phyloP scores from a whole-genome alignment of 179 eudicot genomes.

The Gypsophila paniculata region DNA sequence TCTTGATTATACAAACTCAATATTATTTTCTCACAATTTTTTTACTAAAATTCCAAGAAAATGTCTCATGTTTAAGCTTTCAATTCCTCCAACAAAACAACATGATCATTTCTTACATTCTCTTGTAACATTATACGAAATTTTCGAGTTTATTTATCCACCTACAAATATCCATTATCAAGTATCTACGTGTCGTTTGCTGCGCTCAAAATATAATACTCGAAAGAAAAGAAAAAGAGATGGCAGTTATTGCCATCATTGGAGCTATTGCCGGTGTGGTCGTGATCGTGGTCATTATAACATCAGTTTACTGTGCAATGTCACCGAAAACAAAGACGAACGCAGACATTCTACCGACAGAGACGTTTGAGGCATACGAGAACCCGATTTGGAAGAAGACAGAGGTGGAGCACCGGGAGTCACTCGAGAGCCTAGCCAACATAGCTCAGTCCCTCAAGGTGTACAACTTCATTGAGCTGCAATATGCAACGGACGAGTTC shows the following conservation, averaged over 20 bases:
- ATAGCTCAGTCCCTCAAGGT: conserved; percentile 67
- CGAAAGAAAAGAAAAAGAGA: conserved; percentile 12
- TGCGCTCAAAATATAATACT: neutral
- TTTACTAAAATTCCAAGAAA: neutral
- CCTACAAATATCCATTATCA: conserved; percentile 1
- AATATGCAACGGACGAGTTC: conserved; percentile 69
- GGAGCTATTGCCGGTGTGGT: conserved; percentile 53
- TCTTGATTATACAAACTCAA: neutral
- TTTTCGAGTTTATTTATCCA: neutral
- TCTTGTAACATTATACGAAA: neutral
- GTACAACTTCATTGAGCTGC: conserved; percentile 56
- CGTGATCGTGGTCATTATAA: conserved; percentile 27
- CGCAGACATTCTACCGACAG: conserved; percentile 36
- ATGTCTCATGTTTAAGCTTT: neutral
- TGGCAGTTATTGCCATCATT: conserved; percentile 36
- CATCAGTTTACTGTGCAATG: conserved; percentile 34
- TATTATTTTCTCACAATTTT: too few relatives aligned
- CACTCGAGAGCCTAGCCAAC: conserved; percentile 56
- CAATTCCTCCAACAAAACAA: too few relatives aligned
- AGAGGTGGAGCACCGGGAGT: conserved; percentile 51
- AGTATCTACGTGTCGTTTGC: too few relatives aligned
- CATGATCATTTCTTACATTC: conserved; percentile 6
- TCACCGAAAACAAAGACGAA: conserved; percentile 35
- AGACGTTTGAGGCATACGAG: conserved; percentile 59
- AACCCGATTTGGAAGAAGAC: conserved; percentile 43